A percentile compares a stretch with the other conserved stretches of the same genome.
Conservation (phyloP, 2,329 filamentous ascomycete species). For the Hymenoscyphus infarciens region DNA sequence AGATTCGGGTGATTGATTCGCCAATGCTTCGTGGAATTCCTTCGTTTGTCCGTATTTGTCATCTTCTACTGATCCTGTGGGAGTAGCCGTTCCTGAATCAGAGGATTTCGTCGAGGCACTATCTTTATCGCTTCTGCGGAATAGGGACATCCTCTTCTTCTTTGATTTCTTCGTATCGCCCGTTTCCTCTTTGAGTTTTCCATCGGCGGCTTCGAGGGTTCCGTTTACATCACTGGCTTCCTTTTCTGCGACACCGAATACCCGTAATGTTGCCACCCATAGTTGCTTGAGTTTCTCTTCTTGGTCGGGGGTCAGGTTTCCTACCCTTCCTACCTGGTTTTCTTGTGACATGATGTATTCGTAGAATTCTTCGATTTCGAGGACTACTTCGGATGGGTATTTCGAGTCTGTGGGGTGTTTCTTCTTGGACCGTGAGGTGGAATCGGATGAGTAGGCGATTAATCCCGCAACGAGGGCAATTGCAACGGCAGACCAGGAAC, state of each 20-base stretch:
- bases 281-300: conserved; percentile 84
- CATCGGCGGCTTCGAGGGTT: conserved; percentile 22
- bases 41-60: conserved; percentile 94
- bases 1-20: conserved; percentile 70
- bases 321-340: conserved; percentile 67
- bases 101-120: conserved; percentile 38
- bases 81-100: conserved; percentile 21
- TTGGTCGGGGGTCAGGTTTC: conserved; percentile 85
- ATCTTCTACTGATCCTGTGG: conserved; percentile 36
- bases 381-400: background rate
- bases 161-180: conserved; percentile 55
- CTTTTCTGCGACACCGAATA: conserved; percentile 62
- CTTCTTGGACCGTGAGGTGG: conserved; percentile 3
- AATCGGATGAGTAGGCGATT: conserved; percentile 15
- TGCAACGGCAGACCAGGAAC: conserved; percentile 18
- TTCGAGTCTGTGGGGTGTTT: background rate
- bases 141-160: conserved; percentile 70
- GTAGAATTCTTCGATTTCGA: background rate
- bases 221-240: conserved; percentile 30
- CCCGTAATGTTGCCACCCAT: conserved; percentile 72
- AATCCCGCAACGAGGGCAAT: conserved; percentile 17
- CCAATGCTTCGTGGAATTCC: conserved; percentile 78
- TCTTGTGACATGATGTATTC: conserved; percentile 41
- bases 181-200: conserved; percentile 24
- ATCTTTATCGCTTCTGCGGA: conserved; percentile 58